Conservation (phyloP, 345 rosid species). For the Clarkia xantiana region DNA sequence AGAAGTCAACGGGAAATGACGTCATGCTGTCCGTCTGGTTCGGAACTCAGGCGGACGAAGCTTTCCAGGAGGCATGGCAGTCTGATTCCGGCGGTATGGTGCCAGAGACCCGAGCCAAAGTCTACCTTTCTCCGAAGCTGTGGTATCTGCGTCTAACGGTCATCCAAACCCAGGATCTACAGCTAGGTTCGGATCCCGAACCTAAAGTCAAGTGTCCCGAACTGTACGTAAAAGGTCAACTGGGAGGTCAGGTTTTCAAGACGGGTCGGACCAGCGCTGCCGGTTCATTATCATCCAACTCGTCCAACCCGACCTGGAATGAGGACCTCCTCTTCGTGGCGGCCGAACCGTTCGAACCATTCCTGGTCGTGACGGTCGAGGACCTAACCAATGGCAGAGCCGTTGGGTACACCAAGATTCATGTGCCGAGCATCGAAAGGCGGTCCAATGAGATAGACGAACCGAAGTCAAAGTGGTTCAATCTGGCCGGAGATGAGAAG, state of each 20-base stretch:
- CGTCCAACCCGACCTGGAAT: conserved; percentile 72
- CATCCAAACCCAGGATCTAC: conserved; percentile 90
- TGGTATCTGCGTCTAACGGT: conserved; percentile 97
- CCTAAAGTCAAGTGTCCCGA: conserved; percentile 54
- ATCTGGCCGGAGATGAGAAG: conserved; percentile 49
- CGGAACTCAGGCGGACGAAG: conserved; percentile 89
- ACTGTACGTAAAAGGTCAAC: conserved; percentile 66
- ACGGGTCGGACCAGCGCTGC: conserved; percentile 40
- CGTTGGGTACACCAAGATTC: conserved; percentile 56
- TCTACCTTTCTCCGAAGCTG: conserved; percentile 79
- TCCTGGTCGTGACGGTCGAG: conserved; percentile 53
- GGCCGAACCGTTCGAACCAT: conserved; percentile 89
- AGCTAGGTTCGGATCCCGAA: conserved; percentile 45
- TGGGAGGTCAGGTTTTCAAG: conserved; percentile 75
- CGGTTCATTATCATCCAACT: conserved; percentile 33
- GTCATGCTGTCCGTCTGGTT: conserved; percentile 92
- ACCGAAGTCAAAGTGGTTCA: conserved; percentile 71
- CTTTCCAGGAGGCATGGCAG: conserved; percentile 95
- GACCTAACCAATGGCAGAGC: conserved; percentile 37
- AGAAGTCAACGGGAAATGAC: conserved; percentile 53
- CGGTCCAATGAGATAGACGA: conserved; percentile 44
- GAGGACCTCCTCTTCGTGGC: conserved; percentile 90
- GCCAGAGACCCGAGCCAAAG: conserved; percentile 82
- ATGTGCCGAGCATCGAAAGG: conserved; percentile 55
- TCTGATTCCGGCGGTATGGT: conserved; percentile 89